These are phyloP conservation scores for Plantago ovata DNA, from an alignment of 257 asterid genomes.

Conservation along the genomic window DNA sequence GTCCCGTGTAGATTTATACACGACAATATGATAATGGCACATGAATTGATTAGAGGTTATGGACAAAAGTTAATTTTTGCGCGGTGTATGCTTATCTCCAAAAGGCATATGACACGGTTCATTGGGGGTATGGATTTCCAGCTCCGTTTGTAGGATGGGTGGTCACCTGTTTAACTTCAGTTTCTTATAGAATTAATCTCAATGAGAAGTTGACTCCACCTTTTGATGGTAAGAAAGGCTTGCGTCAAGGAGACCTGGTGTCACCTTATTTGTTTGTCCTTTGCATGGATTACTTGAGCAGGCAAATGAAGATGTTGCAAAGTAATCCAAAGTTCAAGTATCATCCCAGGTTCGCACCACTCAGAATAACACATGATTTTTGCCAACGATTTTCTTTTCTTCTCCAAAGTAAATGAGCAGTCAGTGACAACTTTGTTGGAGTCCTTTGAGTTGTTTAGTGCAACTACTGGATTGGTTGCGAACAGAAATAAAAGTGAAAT, in stretches of 20 bases:
- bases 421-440: too few relatives aligned
- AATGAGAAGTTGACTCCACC: background rate
- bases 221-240: background rate
- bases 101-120: too few relatives aligned
- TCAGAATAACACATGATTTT: too few relatives aligned
- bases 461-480: too few relatives aligned
- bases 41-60: background rate
- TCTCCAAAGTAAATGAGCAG: too few relatives aligned
- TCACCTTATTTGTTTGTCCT: background rate
- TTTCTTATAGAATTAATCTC: too few relatives aligned
- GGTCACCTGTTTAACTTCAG: background rate
- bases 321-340: background rate
- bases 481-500: too few relatives aligned
- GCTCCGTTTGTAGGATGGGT: background rate
- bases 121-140: background rate
- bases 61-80: background rate
- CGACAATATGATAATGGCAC: background rate
- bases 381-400: too few relatives aligned
- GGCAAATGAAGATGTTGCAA: background rate
- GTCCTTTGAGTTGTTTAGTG: too few relatives aligned
- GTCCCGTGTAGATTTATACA: too few relatives aligned
- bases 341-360: too few relatives aligned
- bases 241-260: background rate
- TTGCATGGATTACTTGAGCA: background rate
- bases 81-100: background rate